phyloP scores from a whole-genome alignment of 2,329 filamentous ascomycete species.

The Ophiostoma triangulosporum region DNA sequence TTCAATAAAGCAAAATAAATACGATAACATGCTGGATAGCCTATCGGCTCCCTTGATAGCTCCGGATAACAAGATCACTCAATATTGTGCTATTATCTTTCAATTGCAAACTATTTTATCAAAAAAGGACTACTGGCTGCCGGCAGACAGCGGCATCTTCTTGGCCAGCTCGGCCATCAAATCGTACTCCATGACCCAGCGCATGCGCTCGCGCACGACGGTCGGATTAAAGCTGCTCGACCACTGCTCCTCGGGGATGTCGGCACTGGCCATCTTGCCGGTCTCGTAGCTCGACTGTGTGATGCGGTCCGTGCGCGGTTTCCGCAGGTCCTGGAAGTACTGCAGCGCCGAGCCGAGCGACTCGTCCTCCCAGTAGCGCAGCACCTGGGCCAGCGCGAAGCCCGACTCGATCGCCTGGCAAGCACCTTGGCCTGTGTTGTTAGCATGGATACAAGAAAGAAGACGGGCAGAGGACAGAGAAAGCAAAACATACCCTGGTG shows the following conservation, averaged over 20 bases:
- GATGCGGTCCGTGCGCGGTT: constrained; percentile 12
- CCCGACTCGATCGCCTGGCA: constrained; percentile 30
- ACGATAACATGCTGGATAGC: no score
- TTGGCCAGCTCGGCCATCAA: constrained; percentile 10
- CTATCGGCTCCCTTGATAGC: no score
- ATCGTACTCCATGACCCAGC: constrained; percentile 13
- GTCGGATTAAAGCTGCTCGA: constrained; percentile 5
- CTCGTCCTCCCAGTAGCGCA: constrained; percentile 13
- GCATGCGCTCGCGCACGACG: constrained; percentile 11
- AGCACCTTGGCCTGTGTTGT: constrained; percentile 24
- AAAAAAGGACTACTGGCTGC: no score
- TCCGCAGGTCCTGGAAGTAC: constrained; percentile 12
- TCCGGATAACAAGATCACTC: background rate
- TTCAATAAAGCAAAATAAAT: no score
- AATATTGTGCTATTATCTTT: no score
- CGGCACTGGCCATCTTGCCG: constrained; percentile 13
- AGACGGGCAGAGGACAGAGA: no score
- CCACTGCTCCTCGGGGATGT: constrained; percentile 12
- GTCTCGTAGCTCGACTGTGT: constrained; percentile 12
- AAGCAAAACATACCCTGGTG: constrained; percentile 24
- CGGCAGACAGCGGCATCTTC: background rate
- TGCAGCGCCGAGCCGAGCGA: constrained; percentile 8
- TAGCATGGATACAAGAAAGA: background rate
- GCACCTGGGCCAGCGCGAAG: constrained; percentile 19
- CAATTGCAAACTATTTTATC: no score